Base-by-base conservation (phyloP, 805 yeast species). In the Isabelozyma gotoi region DNA sequence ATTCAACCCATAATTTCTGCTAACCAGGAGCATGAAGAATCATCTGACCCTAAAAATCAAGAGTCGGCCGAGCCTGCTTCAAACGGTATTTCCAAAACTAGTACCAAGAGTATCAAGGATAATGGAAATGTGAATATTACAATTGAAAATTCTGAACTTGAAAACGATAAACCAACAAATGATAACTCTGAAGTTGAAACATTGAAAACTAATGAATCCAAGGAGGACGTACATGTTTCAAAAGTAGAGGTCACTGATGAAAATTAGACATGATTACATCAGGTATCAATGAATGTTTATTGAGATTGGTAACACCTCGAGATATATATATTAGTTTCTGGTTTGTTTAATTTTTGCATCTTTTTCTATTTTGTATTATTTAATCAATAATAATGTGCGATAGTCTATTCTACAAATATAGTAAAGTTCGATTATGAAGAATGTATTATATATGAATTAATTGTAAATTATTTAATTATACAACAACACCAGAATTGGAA, bases 401-500 rank as follows among this genome's bases (percentile, higher is more conserved):
- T n/a, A n/a, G n/a, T n/a, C n/a, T n/a, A n/a, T n/a, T n/a, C n/a
- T n/a, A 24, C 7, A 24, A 7, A 2, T 24, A 24, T n/a, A n/a
- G 29, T 5, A 24, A n/a, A 24, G 12, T 10, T 24, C 29, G 29
- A 24, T 24, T 24, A 24, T 24, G 29, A n/a, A n/a, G n/a, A 24
- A 24, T 24, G 29, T 24, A 24, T 24, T 24, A 24, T 24, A 24
- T 24, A 24, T 24, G 29, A 24, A 3, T 7, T 24, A 2, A 10
- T 24, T 24, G 29, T 24, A 24, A 24, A 24, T 40, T 33, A 37
- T 38, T 83, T n/a, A n/a, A n/a, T n/a, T 91, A 94, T 76, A 91
- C 99, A 77, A 94, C 99, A 76, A 94, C 99, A 89, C 99, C 99
- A 67, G 99, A 94, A 92, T 89, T 89, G 64, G 97, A 90, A 72